Evolutionary conservation across 2,329 filamentous ascomycete species (phyloP), one percentile per base, ranked within the genome.

Genomic region (Colletotrichum aenigma): DNA sequence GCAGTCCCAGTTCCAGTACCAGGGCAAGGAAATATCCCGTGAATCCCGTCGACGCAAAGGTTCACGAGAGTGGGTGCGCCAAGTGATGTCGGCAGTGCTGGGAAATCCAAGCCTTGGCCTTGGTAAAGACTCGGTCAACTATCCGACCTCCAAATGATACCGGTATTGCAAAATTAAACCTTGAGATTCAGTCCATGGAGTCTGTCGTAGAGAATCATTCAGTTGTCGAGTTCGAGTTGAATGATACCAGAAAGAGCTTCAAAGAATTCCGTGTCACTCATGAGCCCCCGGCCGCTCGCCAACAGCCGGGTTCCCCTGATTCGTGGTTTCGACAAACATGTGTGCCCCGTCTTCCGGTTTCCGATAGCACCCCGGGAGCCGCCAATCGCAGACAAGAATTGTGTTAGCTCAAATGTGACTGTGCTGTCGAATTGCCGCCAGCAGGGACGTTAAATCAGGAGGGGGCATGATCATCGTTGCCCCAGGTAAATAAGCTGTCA

Each of bases 261-360:
- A 10, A n/a, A n/a, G 9, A n/a, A 26, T 5, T 26, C 52, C 34
- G 24, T 43, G 6, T 16, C 32, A 21, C 16, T 58, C 34, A 36
- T 7, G 7, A 13, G n/a, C 28, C 28, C 55, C 62, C 15, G n/a
- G 69, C 28, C 30, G 10, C 26, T 55, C 64, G 8, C 24, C 62
- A 58, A 18, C 48, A 66, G 28, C 69, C 69, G 69, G 68, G 55
- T 62, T 24, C n/a, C 32, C 68, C 69, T 75, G 73, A 75, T 75
- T 75, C 73, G 73, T 75, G 73, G 73, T 75, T 69, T 75, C 69
- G 36, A 60, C 13, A 32, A 67, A 56, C 18, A n/a, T 64, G 10
- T 3, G 12, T 32, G 18, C n/a, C 61, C 61, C 38, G 43, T 21
- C 28, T 34, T 66, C 62, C 62, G 30, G n/a, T 18, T 38, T 10